Evolutionary conservation across 2,329 filamentous ascomycete genomes (phyloP).

Genomic region (Botrytis deweyae): DNA sequence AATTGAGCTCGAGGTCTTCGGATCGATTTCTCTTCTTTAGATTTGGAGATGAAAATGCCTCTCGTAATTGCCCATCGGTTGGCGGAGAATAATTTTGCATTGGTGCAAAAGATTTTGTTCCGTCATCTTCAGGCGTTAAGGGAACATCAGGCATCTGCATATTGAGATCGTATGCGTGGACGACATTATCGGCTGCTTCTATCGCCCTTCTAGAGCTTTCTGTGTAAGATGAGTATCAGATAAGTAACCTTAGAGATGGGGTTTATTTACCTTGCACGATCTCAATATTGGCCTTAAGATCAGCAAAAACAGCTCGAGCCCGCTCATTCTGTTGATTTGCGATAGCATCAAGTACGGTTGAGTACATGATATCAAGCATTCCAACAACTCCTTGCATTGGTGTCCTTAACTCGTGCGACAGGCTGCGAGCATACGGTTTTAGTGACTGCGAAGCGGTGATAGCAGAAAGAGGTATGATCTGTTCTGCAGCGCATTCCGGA

Average conservation of each 20-base stretch:
- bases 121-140: slow-evolving; percentile 33
- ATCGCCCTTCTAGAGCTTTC: slow-evolving; percentile 70
- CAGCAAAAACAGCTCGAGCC: slow-evolving; percentile 56
- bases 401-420: slow-evolving; percentile 70
- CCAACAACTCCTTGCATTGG: slow-evolving; percentile 76
- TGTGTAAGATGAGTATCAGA: slow-evolving; percentile 35
- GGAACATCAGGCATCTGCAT: slow-evolving; percentile 70
- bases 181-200: slow-evolving; percentile 73
- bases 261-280: slow-evolving; percentile 59
- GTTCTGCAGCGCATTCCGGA: slow-evolving; percentile 37
- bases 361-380: slow-evolving; percentile 75
- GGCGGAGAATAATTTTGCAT: not conserved
- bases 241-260: not conserved
- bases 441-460: slow-evolving; percentile 62
- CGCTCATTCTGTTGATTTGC: slow-evolving; percentile 51
- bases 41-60: slow-evolving; percentile 3
- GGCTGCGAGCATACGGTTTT: slow-evolving; percentile 68
- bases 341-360: slow-evolving; percentile 66
- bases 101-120: slow-evolving; percentile 11
- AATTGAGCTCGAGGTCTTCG: slow-evolving; percentile 29
- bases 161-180: slow-evolving; percentile 73
- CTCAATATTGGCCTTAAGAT: slow-evolving; percentile 67
- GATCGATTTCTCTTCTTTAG: slow-evolving; percentile 28
- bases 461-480: slow-evolving; percentile 54
- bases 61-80: not conserved